Base-by-base conservation (phyloP, 805 yeast genomes). In the Ogataea methanolica region DNA sequence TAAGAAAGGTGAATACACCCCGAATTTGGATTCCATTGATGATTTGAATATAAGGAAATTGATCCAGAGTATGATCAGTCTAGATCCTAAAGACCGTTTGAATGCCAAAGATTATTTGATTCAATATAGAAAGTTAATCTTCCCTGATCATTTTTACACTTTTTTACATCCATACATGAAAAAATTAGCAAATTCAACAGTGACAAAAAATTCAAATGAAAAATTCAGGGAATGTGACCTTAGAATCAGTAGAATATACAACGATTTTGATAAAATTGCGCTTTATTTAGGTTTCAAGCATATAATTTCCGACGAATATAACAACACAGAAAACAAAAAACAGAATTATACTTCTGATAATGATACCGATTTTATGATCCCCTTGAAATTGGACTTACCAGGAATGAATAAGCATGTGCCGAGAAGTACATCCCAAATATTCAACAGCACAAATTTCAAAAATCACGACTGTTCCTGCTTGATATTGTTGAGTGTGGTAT, bases 161-260 rank as follows among this genome's bases (percentile, higher is more conserved):
- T 88, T 83, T 61, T 63, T 86, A 37, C 84, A 85, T 61, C 82
- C 82, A n/a, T 88, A 85, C 60, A 72, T 88, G 61, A 69, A 71
- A 49, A 67, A 69, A 22, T 55, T 80, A 38, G 58, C 69, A 5
- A 49, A 11, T 17, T 16, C 48, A 9, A 48, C 51, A 9, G 26
- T 38, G 22, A 34, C 41, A 11, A 39, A 29, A 19, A 22, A 16
- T 6, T 34, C 39, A 21, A 40, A 45, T 17, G 72, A 65, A 36
- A 55, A 63, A 29, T 62, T 70, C 41, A 64, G 67, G 35, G 75
- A 71, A 45, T 72, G 83, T 47, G 84, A 82, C 53, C 51, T 68
- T n/a, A 73, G 86, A 52, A 77, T 90, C 12, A 76, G 75, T 46
- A 74, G 75, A 45, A 71, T 91, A 2, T 81, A 81, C 65, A 60